A percentile compares a stretch with the other conserved stretches of the same genome.
These are phyloP conservation scores for Xylariaceae sp. DNA, from an alignment of 2,329 filamentous ascomycete species.

Conservation along the genomic window DNA sequence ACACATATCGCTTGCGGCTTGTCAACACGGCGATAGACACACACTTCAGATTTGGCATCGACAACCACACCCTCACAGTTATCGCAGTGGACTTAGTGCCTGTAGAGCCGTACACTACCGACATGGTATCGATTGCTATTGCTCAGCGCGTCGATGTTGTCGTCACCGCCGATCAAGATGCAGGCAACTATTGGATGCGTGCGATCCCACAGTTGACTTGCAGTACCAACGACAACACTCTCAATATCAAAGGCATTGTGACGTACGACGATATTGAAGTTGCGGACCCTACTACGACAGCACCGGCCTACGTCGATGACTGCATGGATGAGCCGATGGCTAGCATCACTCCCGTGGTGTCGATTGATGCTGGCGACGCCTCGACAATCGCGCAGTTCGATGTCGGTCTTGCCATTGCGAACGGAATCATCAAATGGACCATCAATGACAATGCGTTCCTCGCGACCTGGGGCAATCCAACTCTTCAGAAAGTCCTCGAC, in stretches of 20 bases:
- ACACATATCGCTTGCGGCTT: conserved; percentile 46
- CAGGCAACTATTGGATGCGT: conserved; percentile 49
- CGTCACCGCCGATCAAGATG: conserved; percentile 39
- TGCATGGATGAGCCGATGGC: conserved; percentile 37
- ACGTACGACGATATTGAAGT: conserved; percentile 35
- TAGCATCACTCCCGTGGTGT: conserved; percentile 37
- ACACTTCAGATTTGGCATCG: conserved; percentile 50
- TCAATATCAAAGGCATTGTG: conserved; percentile 50
- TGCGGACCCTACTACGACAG: conserved; percentile 15
- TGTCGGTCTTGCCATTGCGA: conserved; percentile 26
- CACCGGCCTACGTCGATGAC: conserved; percentile 16
- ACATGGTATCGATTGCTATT: conserved; percentile 36
- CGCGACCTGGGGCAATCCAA: conserved; percentile 48
- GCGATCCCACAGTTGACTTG: conserved; percentile 43
- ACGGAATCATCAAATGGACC: conserved; percentile 46
- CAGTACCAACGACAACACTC: conserved; percentile 37
- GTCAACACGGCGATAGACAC: conserved; percentile 46
- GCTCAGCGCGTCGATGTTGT: conserved; percentile 46
- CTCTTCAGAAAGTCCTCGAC: conserved; percentile 35
- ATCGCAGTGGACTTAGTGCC: conserved; percentile 59
- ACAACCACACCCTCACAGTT: conserved; percentile 56
- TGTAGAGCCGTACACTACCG: conserved; percentile 52
- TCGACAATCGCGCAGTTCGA: conserved; percentile 28
- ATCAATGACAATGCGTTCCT: conserved; percentile 47
- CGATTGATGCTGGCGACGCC: conserved; percentile 32